Conservation (phyloP, 805 yeast species). For the Priceomyces melissophilus region DNA sequence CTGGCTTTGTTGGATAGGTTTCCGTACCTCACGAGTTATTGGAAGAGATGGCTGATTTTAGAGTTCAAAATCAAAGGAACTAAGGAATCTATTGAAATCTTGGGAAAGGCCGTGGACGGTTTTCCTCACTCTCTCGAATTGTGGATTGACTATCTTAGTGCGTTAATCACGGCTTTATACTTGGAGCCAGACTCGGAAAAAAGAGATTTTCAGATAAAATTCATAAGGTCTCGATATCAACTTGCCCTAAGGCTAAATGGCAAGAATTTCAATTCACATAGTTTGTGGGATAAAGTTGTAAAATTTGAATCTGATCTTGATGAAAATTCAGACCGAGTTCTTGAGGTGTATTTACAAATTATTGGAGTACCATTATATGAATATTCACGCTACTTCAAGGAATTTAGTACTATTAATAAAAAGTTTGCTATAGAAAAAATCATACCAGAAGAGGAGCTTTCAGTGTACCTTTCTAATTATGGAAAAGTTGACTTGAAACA, state of each 20-base stretch:
- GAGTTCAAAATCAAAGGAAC: slow-evolving; percentile 57
- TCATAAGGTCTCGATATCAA: slow-evolving; percentile 42
- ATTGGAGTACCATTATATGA: slow-evolving; percentile 75
- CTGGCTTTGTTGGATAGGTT: slow-evolving; percentile 44
- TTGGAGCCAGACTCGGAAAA: slow-evolving; percentile 23
- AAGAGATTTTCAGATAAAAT: slow-evolving; percentile 15
- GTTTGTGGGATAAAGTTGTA: slow-evolving; percentile 77
- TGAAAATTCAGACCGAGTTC: slow-evolving; percentile 31
- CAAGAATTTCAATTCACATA: slow-evolving; percentile 68
- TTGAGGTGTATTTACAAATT: slow-evolving; percentile 43
- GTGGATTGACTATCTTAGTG: slow-evolving; percentile 64
- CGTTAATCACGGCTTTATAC: slow-evolving; percentile 36
- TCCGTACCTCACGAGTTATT: slow-evolving; percentile 58
- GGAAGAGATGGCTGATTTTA: slow-evolving; percentile 60
- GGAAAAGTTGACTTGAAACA: slow-evolving; percentile 19
- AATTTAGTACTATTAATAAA: slow-evolving; percentile 38
- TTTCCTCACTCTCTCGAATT: slow-evolving; percentile 62
- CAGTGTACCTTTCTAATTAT: slow-evolving; percentile 20
- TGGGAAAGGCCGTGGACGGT: slow-evolving; percentile 43
- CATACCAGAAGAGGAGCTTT: slow-evolving; percentile 12
- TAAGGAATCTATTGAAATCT: slow-evolving; percentile 43
- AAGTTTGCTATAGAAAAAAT: slow-evolving; percentile 29
- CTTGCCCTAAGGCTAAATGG: slow-evolving; percentile 57
- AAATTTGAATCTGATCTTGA: slow-evolving; percentile 50
- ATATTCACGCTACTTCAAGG: slow-evolving; percentile 70